phyloP scores from a whole-genome alignment of 2,329 filamentous ascomycete species.

The Colletotrichum sp. region DNA sequence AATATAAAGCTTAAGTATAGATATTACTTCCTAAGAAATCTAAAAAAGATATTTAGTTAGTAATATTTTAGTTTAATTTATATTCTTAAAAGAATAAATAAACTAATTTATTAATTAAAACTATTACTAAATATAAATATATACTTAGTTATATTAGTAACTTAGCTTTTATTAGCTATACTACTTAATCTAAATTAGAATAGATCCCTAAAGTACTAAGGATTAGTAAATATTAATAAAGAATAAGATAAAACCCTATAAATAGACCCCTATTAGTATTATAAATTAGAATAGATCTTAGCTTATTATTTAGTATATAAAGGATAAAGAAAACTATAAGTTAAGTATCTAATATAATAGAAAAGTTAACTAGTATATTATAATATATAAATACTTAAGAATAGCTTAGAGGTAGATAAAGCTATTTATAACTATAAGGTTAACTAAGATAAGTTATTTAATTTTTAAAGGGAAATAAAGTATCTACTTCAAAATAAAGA shows the following conservation, averaged over 20 bases:
- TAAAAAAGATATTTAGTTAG: no score
- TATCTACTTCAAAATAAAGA: accelerated
- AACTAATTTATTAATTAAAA: no score
- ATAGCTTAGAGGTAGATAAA: neutral
- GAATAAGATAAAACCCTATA: neutral
- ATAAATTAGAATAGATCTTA: neutral
- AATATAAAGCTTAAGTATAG: neutral
- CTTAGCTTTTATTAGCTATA: accelerated
- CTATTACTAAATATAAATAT: neutral
- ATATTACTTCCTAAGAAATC: no score
- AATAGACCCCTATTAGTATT: neutral
- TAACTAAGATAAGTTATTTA: neutral
- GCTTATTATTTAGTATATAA: neutral
- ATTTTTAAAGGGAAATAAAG: no score
- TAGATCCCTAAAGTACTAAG: neutral
- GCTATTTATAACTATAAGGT: neutral
- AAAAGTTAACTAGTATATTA: neutral
- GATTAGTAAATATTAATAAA: neutral
- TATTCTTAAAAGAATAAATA: no score
- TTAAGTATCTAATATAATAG: neutral
- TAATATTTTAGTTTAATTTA: no score
- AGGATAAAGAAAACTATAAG: neutral
- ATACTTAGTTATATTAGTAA: neutral
- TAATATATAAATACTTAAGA: neutral
- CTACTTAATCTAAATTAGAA: accelerated